Evolutionary conservation across 2,329 filamentous ascomycete species (phyloP), one percentile per base, ranked within the genome.

Genomic region (Phyllosticta citrichinensis): DNA sequence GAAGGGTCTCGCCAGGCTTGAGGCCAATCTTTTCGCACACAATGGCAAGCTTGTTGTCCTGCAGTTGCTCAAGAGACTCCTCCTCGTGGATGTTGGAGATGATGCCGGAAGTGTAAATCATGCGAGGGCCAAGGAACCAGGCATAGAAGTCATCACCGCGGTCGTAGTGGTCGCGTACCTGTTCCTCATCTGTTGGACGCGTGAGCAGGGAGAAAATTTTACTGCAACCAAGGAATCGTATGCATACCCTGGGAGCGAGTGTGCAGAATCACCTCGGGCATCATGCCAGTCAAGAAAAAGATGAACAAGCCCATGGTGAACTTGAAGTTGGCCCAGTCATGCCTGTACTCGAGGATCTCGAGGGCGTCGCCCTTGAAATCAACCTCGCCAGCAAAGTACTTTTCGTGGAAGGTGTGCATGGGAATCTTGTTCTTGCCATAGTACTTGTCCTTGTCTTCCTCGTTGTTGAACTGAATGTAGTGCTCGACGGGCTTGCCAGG

Each of bases 71-170:
- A 25, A 99, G 87, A 35, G 86, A 84, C 79, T 97, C 94, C 77
- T 97, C 94, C 67, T 81, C 83, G 76, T 87, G 86, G 74, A 89
- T 84, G 75, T 97, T 91, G 64, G 88, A 88, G 73, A 99, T 95
- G 70, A 99, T 81, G 69, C 94, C 94, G 57, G 90, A 95, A 57
- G 94, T 99, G 81, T 97, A 97, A 77, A 97, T 91, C 94, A 97
- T 99, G 72, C 93, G 92, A 63, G 93, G 93, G 64, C 94, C 94
- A 65, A 97, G 84, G 83, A 97, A 97, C 91, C 92, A 99, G 74
- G 85, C 88, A 81, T 99, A 99, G 79, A 97, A 96, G 77, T 97
- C 94, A 74, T 99, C 91, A 72, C 94, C 94, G 66, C 91, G 87
- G 82, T 97, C 94, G 77, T 99, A 99, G 80, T 97, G 91, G 75